Percentiles rank a stretch among this genome's conserved stretches.
Conservation (phyloP, 169 alveolate species). For the Plasmodium yoelii region DNA sequence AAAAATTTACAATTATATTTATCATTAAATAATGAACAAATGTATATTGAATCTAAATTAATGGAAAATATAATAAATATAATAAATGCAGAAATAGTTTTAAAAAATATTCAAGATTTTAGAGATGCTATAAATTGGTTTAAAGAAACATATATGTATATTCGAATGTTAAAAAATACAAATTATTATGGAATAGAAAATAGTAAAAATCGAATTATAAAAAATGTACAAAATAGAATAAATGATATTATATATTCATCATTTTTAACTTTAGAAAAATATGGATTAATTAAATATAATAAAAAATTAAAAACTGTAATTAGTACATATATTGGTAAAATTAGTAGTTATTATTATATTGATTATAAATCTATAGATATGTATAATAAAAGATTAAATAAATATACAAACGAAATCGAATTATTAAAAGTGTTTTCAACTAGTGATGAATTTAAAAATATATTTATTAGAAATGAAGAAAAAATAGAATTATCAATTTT, state of each 20-base stretch:
- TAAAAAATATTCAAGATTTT: conserved; percentile 93
- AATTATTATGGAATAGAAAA: conserved; percentile 89
- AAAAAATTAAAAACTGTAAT: conserved; percentile 92
- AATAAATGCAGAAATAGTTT: conserved; percentile 98
- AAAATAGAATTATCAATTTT: conserved; percentile 94
- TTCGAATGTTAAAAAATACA: conserved; percentile 94
- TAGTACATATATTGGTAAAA: conserved; percentile 97
- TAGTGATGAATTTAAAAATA: conserved; percentile 96
- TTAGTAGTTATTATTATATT: conserved; percentile 98
- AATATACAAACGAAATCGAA: conserved; percentile 93
- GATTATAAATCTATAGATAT: conserved; percentile 95
- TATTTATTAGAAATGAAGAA: conserved; percentile 98
- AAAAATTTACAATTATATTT: conserved; percentile 96
- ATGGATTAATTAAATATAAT: conserved; percentile 95
- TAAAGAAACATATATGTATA: conserved; percentile 96
- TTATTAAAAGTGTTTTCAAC: conserved; percentile 95
- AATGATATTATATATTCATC: conserved; percentile 91
- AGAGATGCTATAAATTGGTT: conserved; percentile 99
- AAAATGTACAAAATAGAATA: conserved; percentile 62
- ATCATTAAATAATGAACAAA: conserved; percentile 96
- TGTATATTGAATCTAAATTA: conserved; percentile 97
- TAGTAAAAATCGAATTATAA: conserved; percentile 13
- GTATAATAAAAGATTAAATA: conserved; percentile 93
- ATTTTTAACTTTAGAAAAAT: conserved; percentile 92
- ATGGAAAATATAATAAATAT: conserved; percentile 94